Evolutionary conservation across 2,329 filamentous ascomycete species (phyloP).

Genomic region (Hypocreales sp.): DNA sequence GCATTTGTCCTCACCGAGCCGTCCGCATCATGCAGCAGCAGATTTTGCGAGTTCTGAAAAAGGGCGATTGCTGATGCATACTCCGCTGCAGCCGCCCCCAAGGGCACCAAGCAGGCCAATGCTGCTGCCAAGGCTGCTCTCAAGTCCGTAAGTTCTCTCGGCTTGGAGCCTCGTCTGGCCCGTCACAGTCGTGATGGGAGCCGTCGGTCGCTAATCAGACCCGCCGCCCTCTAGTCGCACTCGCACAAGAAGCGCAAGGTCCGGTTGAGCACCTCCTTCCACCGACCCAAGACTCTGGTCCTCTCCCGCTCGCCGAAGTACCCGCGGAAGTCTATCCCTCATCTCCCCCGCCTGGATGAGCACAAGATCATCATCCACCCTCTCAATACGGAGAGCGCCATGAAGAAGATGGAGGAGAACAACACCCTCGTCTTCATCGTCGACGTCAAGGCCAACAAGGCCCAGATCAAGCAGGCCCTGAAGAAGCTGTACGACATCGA

Average conservation of each 20-base stretch:
- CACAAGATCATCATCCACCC: constrained; percentile 97
- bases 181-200: too few relatives aligned
- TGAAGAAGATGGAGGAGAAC: constrained; percentile 99
- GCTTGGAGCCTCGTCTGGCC: not conserved
- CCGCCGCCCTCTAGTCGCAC: constrained; percentile 25
- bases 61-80: constrained; percentile 60
- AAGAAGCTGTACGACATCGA: constrained; percentile 99
- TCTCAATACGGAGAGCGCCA: constrained; percentile 98
- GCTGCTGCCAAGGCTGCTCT: constrained; percentile 92
- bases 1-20: too few relatives aligned
- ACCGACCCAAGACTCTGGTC: constrained; percentile 90
- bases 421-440: constrained; percentile 99
- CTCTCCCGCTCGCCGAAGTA: constrained; percentile 88
- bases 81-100: constrained; percentile 39
- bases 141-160: constrained; percentile 63
- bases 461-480: constrained; percentile 93
- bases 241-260: constrained; percentile 83
- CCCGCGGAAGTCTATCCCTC: constrained; percentile 86
- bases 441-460: constrained; percentile 97
- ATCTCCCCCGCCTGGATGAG: constrained; percentile 84
- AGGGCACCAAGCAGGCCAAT: constrained; percentile 72
- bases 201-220: too few relatives aligned
- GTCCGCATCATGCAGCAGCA: constrained; percentile 52
- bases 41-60: constrained; percentile 58
- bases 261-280: constrained; percentile 86